Conservation (phyloP, 2,329 filamentous ascomycete genomes). For the Fusarium hostae region DNA sequence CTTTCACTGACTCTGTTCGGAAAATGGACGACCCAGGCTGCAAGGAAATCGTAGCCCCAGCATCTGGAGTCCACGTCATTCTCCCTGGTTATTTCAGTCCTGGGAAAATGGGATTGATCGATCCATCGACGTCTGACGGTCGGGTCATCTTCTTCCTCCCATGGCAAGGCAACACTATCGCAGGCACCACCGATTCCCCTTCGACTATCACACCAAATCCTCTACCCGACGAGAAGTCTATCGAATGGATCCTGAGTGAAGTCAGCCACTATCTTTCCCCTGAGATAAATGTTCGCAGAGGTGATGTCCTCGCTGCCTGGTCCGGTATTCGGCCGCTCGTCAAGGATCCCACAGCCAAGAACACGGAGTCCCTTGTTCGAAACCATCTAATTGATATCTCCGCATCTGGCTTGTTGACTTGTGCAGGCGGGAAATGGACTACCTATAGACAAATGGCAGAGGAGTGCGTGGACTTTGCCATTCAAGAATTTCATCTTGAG, state of each 20-base stretch:
- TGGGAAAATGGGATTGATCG: conserved; percentile 86
- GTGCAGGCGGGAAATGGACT: conserved; percentile 91
- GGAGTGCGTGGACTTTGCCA: conserved; percentile 84
- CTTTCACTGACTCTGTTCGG: conserved; percentile 86
- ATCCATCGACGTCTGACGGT: conserved; percentile 87
- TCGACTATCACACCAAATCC: conserved; percentile 83
- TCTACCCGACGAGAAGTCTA: conserved; percentile 82
- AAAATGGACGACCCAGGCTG: conserved; percentile 81
- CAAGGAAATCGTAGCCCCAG: conserved; percentile 84
- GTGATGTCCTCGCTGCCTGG: conserved; percentile 91
- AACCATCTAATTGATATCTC: conserved; percentile 87
- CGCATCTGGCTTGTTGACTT: conserved; percentile 82
- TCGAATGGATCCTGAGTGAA: conserved; percentile 88
- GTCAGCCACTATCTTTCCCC: conserved; percentile 84
- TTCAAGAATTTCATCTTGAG: conserved; percentile 73
- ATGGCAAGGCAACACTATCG: conserved; percentile 93
- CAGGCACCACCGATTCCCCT: conserved; percentile 85
- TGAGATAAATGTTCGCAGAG: conserved; percentile 84
- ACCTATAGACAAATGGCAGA: conserved; percentile 95
- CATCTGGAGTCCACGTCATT: conserved; percentile 86
- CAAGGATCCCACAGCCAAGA: conserved; percentile 85
- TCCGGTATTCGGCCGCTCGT: conserved; percentile 88
- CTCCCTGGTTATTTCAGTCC: conserved; percentile 89
- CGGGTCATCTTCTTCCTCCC: conserved; percentile 93
- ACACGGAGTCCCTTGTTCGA: conserved; percentile 87